A percentile compares a stretch with the other conserved stretches of the same genome.
Evolutionary conservation across 148 eudicot genomes (phyloP).

Genomic region (Rhododendron mucronatum): DNA sequence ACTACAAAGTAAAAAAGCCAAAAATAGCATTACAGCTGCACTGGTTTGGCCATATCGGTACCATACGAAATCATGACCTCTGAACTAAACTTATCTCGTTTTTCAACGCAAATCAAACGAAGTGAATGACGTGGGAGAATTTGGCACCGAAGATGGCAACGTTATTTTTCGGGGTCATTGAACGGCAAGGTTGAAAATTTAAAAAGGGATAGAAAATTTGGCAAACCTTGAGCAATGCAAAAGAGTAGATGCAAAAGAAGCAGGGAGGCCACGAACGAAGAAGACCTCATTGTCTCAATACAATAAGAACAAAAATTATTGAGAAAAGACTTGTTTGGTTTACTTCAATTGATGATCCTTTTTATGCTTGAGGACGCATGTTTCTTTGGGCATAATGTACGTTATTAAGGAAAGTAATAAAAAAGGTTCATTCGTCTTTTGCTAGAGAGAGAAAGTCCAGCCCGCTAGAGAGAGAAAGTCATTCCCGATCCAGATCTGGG

Average conservation of each 20-base stretch:
- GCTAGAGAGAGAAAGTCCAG: too few species aligned
- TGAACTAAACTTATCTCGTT: not conserved
- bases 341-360: not conserved
- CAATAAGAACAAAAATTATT: not conserved
- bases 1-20: not conserved
- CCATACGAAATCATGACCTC: not conserved
- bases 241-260: not conserved
- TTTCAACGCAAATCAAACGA: too few species aligned
- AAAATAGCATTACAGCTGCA: not conserved
- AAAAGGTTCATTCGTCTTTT: too few species aligned
- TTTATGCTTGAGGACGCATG: not conserved
- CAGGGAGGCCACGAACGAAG: not conserved
- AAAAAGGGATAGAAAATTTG: not conserved
- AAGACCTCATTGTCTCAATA: not conserved
- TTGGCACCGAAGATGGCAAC: not conserved
- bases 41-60: not conserved
- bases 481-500: too few species aligned
- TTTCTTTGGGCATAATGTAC: not conserved
- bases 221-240: not conserved
- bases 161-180: too few species aligned
- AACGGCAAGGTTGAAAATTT: not conserved
- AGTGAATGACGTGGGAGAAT: too few species aligned
- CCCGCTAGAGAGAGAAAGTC: too few species aligned
- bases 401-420: not conserved
- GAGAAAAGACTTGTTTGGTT: not conserved